Evolutionary conservation across 31 red algal genomes (phyloP), one percentile per base, ranked within the genome.

Genomic region (Bonnemaisonia californica): DNA sequence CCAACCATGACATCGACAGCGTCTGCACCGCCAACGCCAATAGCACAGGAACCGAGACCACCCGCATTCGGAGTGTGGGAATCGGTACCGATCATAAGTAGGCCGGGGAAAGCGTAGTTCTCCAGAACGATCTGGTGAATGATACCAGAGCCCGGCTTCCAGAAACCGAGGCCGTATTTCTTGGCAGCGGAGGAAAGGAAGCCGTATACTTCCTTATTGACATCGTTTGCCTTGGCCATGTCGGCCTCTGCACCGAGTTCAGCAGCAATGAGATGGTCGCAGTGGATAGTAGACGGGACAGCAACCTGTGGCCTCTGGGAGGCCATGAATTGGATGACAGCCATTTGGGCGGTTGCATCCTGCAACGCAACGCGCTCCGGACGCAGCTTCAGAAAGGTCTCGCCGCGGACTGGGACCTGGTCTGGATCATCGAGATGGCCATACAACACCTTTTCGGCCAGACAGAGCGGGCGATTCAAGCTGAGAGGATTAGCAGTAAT

Each of bases 1-100:
- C 97, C 97, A 31, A 91, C 97, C 97, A 99, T 99, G 45, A 99
- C 97, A 83, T 99, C 97, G 30, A 99, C 97, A 58, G 97, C 97
- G 87, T 99, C 97, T 13, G 97, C 97, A 35, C 97, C 97, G 32
- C 97, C 97, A 66, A 99, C 97, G 11, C 97, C 97, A 54, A 99
- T 82, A 1, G 97, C 97, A 66, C 83, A 86, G 57, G 86, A 82
- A 39, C 97, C 97, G 21, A 99, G 62, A 8, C 97, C 97, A 79
- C 93, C 97, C 3, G 97, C 97, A 68, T 99, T 99, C 12, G 91
- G 91, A 8, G 97, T 99, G 70, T 99, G 97, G 29, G 93, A 96
- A 68, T 99, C 97, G 3, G 97, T 99, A 28, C 97, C 97, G 63
- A 99, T 99, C 97, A 99, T 99, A 22, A 99, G 58, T 35, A 89